Conservation (phyloP, 1,284 basidiomycete genomes). For the Trichosporon ovoides region DNA sequence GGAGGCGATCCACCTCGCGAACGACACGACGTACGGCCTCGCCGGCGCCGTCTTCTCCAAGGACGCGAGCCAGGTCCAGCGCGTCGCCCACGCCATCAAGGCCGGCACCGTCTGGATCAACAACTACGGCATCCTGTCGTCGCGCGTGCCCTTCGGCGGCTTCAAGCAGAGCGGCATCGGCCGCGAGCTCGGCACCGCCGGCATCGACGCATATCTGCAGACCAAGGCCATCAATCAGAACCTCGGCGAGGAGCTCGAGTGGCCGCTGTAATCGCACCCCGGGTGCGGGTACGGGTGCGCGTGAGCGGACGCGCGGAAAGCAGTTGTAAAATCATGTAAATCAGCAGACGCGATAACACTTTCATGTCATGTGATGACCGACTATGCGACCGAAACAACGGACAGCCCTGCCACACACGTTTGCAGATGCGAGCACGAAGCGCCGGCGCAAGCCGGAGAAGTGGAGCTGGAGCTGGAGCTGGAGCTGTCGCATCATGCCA, state of each 20-base stretch:
- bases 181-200: slow-evolving; percentile 82
- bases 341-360: too few species aligned
- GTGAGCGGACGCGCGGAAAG: too few species aligned
- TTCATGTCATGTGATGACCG: too few species aligned
- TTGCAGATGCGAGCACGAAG: too few species aligned
- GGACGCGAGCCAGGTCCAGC: slow-evolving; percentile 80
- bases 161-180: slow-evolving; percentile 77
- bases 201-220: slow-evolving; percentile 64
- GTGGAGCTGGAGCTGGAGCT: too few species aligned
- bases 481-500: too few species aligned
- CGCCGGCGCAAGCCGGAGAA: too few species aligned
- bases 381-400: too few species aligned
- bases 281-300: too few species aligned
- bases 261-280: slow-evolving; percentile 16
- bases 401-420: too few species aligned
- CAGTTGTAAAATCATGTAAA: too few species aligned
- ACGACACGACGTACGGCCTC: slow-evolving; percentile 78
- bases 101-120: slow-evolving; percentile 82
- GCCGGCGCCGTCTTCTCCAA: slow-evolving; percentile 83
- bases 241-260: slow-evolving; percentile 15
- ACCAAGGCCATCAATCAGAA: slow-evolving; percentile 18
- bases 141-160: slow-evolving; percentile 87
- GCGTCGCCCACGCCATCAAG: slow-evolving; percentile 72
- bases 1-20: slow-evolving; percentile 63
- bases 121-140: slow-evolving; percentile 72